These are phyloP conservation scores for Heracleum sosnowskyi DNA, from an alignment of 129 eudicot species.

Conservation along the genomic window DNA sequence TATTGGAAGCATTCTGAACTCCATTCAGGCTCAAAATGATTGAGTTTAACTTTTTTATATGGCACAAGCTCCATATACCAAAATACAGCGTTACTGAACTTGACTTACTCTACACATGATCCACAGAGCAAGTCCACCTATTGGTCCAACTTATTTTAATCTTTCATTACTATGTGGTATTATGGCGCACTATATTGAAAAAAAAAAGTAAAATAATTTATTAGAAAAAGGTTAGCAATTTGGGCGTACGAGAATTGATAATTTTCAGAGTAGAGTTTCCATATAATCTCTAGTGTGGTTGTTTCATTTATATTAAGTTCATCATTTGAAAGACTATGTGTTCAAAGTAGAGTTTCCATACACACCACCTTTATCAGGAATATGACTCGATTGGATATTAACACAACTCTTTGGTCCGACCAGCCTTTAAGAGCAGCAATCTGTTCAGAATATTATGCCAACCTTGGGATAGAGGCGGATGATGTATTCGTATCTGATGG, in stretches of 20 bases:
- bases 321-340: not conserved
- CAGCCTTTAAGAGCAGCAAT: conserved; percentile 79
- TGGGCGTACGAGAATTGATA: not conserved
- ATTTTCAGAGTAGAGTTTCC: too few species aligned
- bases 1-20: not conserved
- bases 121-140: not conserved
- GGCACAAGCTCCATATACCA: not conserved
- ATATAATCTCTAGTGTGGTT: not conserved
- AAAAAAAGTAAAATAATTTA: not conserved
- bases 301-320: not conserved
- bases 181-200: not conserved
- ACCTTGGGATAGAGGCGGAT: conserved; percentile 80
- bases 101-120: not conserved
- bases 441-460: conserved; percentile 57
- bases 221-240: not conserved
- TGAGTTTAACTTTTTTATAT: not conserved
- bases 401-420: conserved; percentile 7
- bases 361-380: not conserved
- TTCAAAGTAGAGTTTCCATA: not conserved
- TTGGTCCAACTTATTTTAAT: not conserved
- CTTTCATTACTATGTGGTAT: not conserved
- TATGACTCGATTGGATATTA: not conserved
- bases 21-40: not conserved
- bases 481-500: conserved; percentile 96
- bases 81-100: not conserved